Evolutionary conservation across 2,329 filamentous ascomycete species (phyloP), one percentile per base, ranked within the genome.

Genomic region (Pseudogymnoascus sp.): DNA sequence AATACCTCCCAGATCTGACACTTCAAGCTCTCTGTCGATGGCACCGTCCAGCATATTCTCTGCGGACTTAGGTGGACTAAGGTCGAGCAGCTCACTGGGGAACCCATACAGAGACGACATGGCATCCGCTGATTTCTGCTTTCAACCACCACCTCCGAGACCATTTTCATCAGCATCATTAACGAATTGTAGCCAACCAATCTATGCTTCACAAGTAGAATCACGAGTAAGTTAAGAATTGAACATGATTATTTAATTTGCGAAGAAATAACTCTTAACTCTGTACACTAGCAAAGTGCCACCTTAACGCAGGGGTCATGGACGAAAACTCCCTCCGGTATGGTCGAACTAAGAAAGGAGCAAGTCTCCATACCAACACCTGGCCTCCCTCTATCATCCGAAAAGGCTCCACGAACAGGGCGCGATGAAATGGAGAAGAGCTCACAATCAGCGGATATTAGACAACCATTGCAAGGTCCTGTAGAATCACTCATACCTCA

Each of bases 191-290:
- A 35, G 59, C 4, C 27, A 60, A 35, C 63, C 62, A 31, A 31
- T 66, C 13, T 67, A 65, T 58, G 10, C 63, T 5, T 61, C 64
- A 12, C 69, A 68, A 41, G 27, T 66, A 21, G 65, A 65, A 35
- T 64, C 59, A 63, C 62, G 66, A 41, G 68, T 69, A 62, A 41
- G 66, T 42, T 27, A 15, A 15, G 4, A 29, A n/a, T 44, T 21
- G 8, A 17, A 55, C 3, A 13, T 33, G 5, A 15, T 7, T 21
- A 21, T 2, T 33, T 3, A 33, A 21, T 13, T 12, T 55, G 2
- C 7, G 48, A 33, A 17, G n/a, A 55, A 55, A 15, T 15, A 55
- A 55, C 29, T 31, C 44, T 55, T 55, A 10, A 55, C 27, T 10
- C 5, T 5, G 8, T 21, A 55, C 9, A 55, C 15, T 17, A 55